These are phyloP conservation scores for Akanthomyces dipterigenus DNA, from an alignment of 2,329 filamentous ascomycete species.

Conservation along the genomic window DNA sequence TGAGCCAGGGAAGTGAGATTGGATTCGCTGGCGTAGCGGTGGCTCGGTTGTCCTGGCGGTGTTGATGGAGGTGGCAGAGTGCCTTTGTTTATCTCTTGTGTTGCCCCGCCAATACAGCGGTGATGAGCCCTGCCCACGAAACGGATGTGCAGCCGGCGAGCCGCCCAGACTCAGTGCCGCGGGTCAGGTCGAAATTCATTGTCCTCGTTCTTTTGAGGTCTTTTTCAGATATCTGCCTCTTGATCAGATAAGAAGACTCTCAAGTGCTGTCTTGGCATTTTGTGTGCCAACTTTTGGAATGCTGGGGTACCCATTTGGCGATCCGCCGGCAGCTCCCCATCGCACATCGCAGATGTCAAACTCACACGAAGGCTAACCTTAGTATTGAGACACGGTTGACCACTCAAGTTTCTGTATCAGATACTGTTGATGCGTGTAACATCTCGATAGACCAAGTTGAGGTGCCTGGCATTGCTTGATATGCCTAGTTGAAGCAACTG, in stretches of 20 bases:
- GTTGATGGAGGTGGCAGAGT: conserved; percentile 4
- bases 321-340: background rate
- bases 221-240: background rate
- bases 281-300: background rate
- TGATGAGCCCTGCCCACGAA: conserved; percentile 2
- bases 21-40: background rate
- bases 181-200: background rate
- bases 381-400: too few relatives aligned
- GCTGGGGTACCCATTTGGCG: background rate
- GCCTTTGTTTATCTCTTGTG: conserved; percentile 11
- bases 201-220: background rate
- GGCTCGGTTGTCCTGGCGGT: conserved; percentile 7
- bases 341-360: too few relatives aligned
- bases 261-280: background rate
- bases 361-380: too few relatives aligned
- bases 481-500: too few relatives aligned
- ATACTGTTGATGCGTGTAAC: too few relatives aligned
- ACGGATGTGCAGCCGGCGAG: background rate
- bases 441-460: too few relatives aligned
- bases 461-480: too few relatives aligned
- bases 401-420: too few relatives aligned
- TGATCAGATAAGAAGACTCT: background rate
- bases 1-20: background rate
- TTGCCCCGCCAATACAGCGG: conserved; percentile 12
- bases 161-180: background rate